These are phyloP conservation scores for Corynespora cassiicola DNA, from an alignment of 2,329 filamentous ascomycete species.

Conservation along the genomic window DNA sequence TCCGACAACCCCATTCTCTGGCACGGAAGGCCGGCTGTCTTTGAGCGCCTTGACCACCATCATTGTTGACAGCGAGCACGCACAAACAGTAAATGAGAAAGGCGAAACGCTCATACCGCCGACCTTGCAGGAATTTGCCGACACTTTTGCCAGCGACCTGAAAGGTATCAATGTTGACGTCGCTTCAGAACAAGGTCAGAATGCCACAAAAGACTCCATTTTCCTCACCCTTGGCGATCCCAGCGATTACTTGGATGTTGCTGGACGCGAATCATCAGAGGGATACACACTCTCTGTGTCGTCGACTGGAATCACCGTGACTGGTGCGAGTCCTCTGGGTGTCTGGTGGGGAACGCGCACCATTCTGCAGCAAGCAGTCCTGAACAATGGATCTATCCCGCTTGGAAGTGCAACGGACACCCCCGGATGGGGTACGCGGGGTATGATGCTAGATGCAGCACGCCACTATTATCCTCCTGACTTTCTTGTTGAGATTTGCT, in stretches of 20 bases:
- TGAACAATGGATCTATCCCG: constrained; percentile 29
- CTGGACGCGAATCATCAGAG: constrained; percentile 52
- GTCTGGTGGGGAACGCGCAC: constrained; percentile 53
- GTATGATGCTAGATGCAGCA: constrained; percentile 47
- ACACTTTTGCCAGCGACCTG: constrained; percentile 51
- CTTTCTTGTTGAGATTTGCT: constrained; percentile 47
- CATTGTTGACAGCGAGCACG: constrained; percentile 53
- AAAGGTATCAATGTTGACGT: constrained; percentile 44
- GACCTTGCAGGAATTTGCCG: constrained; percentile 51
- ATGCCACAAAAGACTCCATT: constrained; percentile 28
- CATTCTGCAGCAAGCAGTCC: constrained; percentile 44
- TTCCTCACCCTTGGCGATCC: constrained; percentile 49
- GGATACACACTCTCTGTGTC: constrained; percentile 51
- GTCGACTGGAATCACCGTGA: constrained; percentile 35
- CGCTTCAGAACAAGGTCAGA: constrained; percentile 43
- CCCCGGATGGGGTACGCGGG: constrained; percentile 47
- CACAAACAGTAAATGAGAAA: constrained; percentile 48
- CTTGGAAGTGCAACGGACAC: constrained; percentile 36
- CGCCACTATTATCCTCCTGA: constrained; percentile 45
- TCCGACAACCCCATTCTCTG: constrained; percentile 17
- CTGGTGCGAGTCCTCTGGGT: constrained; percentile 47
- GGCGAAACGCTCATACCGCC: constrained; percentile 61
- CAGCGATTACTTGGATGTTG: constrained; percentile 48
- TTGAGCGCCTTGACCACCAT: constrained; percentile 33
- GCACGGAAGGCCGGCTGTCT: constrained; percentile 7